Evolutionary conservation across 2,329 filamentous ascomycete genomes (phyloP).

Genomic region (Sporothrix phasma): DNA sequence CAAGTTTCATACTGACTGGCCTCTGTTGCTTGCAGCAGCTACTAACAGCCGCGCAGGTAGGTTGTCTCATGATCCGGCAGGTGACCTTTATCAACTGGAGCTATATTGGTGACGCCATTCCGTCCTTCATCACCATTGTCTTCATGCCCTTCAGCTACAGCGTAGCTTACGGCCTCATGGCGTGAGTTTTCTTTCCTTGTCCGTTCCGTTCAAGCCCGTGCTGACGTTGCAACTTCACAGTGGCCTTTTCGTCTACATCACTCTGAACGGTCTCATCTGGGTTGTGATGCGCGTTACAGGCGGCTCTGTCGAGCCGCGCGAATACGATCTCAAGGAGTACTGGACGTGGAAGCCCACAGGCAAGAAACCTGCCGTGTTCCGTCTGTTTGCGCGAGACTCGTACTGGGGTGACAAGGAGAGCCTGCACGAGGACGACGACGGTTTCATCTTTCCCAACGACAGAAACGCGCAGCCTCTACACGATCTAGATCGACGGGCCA

Average conservation of each 20-base stretch:
- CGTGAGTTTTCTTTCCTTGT: constrained; percentile 35
- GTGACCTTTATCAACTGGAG: constrained; percentile 67
- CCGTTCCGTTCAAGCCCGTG: not conserved
- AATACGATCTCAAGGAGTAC: constrained; percentile 46
- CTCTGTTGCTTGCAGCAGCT: not conserved
- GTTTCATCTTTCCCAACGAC: constrained; percentile 11
- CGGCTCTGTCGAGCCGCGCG: constrained; percentile 36
- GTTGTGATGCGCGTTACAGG: constrained; percentile 35
- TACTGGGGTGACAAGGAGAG: constrained; percentile 22
- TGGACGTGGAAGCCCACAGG: constrained; percentile 44
- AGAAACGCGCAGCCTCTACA: constrained; percentile 12
- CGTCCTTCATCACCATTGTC: constrained; percentile 64
- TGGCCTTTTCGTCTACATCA: constrained; percentile 44
- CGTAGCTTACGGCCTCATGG: constrained; percentile 67
- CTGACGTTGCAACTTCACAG: constrained; percentile 23
- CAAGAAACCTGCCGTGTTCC: constrained; percentile 38
- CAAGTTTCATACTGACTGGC: too few relatives aligned
- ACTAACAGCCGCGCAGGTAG: constrained; percentile 39
- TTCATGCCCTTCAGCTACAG: constrained; percentile 73
- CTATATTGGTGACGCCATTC: constrained; percentile 65
- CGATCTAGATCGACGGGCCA: constrained; percentile 7
- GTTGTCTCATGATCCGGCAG: constrained; percentile 68
- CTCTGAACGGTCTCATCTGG: constrained; percentile 40
- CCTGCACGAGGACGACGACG: constrained; percentile 15
- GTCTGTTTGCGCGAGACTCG: constrained; percentile 24